These are phyloP conservation scores for Camelina hispida DNA, from an alignment of 345 rosid genomes.

Conservation along the genomic window DNA sequence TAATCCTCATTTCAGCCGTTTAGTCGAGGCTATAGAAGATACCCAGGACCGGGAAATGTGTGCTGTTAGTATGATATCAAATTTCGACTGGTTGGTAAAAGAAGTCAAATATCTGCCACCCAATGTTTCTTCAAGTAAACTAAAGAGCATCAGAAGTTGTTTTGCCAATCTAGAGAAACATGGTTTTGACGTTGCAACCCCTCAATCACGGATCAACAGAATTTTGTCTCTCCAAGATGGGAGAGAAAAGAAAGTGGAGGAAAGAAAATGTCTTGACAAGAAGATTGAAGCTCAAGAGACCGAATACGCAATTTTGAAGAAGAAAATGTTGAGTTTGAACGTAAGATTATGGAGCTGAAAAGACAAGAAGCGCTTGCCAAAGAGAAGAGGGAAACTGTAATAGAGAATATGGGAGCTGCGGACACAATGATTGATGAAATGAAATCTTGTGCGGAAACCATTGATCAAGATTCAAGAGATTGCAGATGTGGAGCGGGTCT, in stretches of 20 bases:
- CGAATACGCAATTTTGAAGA: conserved; percentile 38
- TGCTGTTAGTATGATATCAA: conserved; percentile 71
- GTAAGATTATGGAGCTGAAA: conserved; percentile 49
- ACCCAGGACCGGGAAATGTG: conserved; percentile 75
- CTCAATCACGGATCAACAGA: conserved; percentile 47
- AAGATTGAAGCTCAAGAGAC: conserved; percentile 28
- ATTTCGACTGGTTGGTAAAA: conserved; percentile 58
- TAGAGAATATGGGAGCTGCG: conserved; percentile 38
- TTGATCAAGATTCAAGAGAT: conserved; percentile 35
- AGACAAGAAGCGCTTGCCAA: conserved; percentile 39
- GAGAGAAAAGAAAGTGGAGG: conserved; percentile 41
- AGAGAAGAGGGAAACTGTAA: conserved; percentile 38
- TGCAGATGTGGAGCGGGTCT: conserved; percentile 22
- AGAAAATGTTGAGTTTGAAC: conserved; percentile 45
- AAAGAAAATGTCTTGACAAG: conserved; percentile 42
- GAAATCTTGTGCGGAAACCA: conserved; percentile 33
- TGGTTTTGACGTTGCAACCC: conserved; percentile 63
- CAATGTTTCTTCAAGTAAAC: conserved; percentile 44
- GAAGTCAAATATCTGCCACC: conserved; percentile 47
- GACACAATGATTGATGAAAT: conserved; percentile 32
- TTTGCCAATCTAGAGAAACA: conserved; percentile 60
- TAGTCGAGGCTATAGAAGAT: conserved; percentile 56
- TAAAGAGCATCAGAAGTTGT: conserved; percentile 50
- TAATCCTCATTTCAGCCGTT: conserved; percentile 64
- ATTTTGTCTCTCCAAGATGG: conserved; percentile 51